Base-by-base conservation (phyloP, 2,329 filamentous ascomycete genomes). In the Xylariaceae sp. region DNA sequence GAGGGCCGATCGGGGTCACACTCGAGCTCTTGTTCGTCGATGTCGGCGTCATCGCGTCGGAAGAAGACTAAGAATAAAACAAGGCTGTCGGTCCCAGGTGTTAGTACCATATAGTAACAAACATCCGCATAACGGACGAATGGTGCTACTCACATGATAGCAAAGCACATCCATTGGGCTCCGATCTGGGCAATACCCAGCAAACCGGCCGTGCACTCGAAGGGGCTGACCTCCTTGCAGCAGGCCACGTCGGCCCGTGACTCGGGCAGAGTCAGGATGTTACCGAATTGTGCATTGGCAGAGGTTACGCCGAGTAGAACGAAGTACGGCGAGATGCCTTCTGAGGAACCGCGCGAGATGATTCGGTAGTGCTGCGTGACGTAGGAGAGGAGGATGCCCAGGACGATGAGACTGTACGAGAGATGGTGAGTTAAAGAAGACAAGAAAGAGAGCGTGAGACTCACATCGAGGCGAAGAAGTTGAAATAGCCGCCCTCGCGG, bases 41-140 rank as follows among this genome's bases (percentile, higher is more conserved):
- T 75, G 64, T 75, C 78, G 60, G 74, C 80, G 60, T 75, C 78
- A 67, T 80, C 80, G 68, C 87, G 86, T 42, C 90, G 90, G 75
- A 96, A 97, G 81, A 95, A 99, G 68, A 96, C 84, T 59, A 97
- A 84, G 76, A 96, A 99, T n/a, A 99, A 83, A 17, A 96, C 79
- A 55, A 97, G 86, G 66, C 93, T 97, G 67, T 30, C n/a, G n/a
- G 44, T 48, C 35, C 11, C 35, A 23, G 8, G 34, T n/a, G 58
- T 73, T 59, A 74, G 67, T 47, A 49, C 51, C 30, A 62, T 50
- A 53, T 23, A 62, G 17, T 18, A 47, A 5, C 23, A 58, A 11
- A 10, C 34, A n/a, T 42, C 2, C 39, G 6, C 44, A 50, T 13
- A 39, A 30, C 39, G 37, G n/a, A 49, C 15, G 18, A 11, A 23